Evolutionary conservation across 108 stramenopile species (phyloP).

Genomic region (Stephanodiscus triporus): DNA sequence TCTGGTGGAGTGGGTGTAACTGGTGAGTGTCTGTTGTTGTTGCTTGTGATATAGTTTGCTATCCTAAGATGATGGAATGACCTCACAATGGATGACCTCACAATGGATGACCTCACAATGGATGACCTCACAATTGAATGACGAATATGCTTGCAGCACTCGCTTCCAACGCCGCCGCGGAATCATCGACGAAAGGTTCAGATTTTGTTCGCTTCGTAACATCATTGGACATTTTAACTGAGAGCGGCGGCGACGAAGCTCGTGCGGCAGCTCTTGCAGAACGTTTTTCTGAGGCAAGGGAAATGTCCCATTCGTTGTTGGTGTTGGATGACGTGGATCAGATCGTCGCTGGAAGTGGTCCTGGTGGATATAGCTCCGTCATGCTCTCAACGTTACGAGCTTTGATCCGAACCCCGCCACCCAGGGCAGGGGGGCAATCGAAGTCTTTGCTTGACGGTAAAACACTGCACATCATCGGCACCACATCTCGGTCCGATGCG

Average conservation of each 20-base stretch:
- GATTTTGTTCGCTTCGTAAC: constrained; percentile 78
- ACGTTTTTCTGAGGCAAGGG: constrained; percentile 65
- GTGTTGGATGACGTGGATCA: constrained; percentile 84
- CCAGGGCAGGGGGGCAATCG: constrained; percentile 60
- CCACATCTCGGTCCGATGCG: constrained; percentile 71
- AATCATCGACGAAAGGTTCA: constrained; percentile 62
- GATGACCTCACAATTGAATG: too few relatives aligned
- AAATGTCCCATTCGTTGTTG: constrained; percentile 66
- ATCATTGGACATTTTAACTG: constrained; percentile 66
- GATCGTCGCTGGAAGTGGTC: constrained; percentile 66
- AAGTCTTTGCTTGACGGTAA: constrained; percentile 41
- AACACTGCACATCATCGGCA: constrained; percentile 65
- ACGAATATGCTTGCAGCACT: constrained; percentile 11
- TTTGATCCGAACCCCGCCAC: constrained; percentile 68
- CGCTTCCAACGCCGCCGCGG: constrained; percentile 58
- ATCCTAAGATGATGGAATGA: too few relatives aligned
- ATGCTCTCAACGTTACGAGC: constrained; percentile 84
- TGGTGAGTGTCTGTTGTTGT: not conserved
- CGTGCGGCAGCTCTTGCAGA: constrained; percentile 76
- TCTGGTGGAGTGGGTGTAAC: constrained; percentile 30
- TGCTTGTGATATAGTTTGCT: not conserved
- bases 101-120: too few relatives aligned
- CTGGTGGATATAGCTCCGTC: constrained; percentile 66
- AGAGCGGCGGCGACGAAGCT: constrained; percentile 64
- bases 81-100: too few relatives aligned